Conservation (phyloP, 768 basidiomycete genomes). For the Lentinula raphanica region DNA sequence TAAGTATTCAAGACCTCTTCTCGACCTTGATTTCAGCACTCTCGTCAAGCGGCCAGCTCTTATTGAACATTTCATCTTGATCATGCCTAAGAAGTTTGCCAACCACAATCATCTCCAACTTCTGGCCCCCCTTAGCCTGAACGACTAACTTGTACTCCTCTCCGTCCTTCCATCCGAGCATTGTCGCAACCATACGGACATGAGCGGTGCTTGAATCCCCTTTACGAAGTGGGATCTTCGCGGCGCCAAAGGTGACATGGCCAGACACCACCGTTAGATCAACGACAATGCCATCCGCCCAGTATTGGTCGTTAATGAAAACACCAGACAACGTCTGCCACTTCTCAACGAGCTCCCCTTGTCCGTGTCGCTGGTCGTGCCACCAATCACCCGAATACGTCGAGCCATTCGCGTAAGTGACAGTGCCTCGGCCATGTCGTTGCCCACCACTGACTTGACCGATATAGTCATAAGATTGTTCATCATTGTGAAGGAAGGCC, state of each 20-base stretch:
- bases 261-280: neutral
- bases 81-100: neutral
- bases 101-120: neutral
- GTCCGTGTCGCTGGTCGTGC: conserved; percentile 10
- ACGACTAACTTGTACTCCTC: neutral
- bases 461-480: conserved; percentile 11
- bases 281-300: neutral
- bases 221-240: neutral
- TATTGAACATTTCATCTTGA: neutral
- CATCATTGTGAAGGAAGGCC: conserved; percentile 11
- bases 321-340: neutral
- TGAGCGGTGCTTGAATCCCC: neutral
- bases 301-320: neutral
- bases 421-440: conserved; percentile 12
- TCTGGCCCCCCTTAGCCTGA: neutral
- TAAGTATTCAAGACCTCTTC: too few relatives aligned
- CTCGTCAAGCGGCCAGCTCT: neutral
- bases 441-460: conserved; percentile 10
- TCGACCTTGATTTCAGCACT: neutral
- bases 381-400: conserved; percentile 13
- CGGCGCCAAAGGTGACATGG: neutral
- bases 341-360: conserved; percentile 8
- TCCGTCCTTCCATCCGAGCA: neutral
- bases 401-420: conserved; percentile 12
- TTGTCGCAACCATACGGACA: neutral